Evolutionary conservation across 495 filamentous ascomycete genomes (phyloP), one percentile per base, ranked within the genome.

Genomic region (Cryomyces minteri): DNA sequence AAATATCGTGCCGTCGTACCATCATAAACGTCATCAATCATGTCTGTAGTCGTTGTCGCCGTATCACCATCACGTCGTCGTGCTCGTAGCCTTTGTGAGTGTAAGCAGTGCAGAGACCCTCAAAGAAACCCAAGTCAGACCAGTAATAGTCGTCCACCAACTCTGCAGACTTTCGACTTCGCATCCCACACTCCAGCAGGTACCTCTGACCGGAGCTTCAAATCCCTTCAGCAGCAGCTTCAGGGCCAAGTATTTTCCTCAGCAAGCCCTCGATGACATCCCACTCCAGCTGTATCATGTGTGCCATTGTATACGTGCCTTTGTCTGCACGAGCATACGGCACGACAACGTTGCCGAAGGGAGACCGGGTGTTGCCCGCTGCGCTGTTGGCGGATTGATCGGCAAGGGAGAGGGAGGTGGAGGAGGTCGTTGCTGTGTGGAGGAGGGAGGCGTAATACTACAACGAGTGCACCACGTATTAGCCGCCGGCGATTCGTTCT

Each of bases 381-480:
- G 41, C 40, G 9, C 39, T 38, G 18, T 41, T 43, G 38, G 48
- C 43, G 48, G 63, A 49, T 41, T 46, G 46, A 11, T 58, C 49
- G 28, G 63, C 55, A 4, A 73, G 61, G 9, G 59, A 50, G 4
- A 59, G 47, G 14, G 55, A 50, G 46, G 58, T 51, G 44, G 32
- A 31, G 3, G 57, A 49, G 1, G 40, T 59, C 0, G 69, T 69
- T 43, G 68, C 62, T 32, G 68, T 63, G 32, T 66, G 67, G 39
- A 78, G 65, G 28, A 74, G 43, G 31, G 59, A 54, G 25, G 72
- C 67, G 55, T 72, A 76, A 56, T 64, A 75, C 69, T 72, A 37
- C 62, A 60, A 30, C 2, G 18, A 25, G 18, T 25, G 74, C 60
- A n/a, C 80, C 56, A 38, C 81, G 72, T 37, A 64, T 58, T 9